A percentile compares a stretch with the other conserved stretches of the same genome.
Conservation (phyloP, 768 basidiomycete species). For the Calocybe indica region DNA sequence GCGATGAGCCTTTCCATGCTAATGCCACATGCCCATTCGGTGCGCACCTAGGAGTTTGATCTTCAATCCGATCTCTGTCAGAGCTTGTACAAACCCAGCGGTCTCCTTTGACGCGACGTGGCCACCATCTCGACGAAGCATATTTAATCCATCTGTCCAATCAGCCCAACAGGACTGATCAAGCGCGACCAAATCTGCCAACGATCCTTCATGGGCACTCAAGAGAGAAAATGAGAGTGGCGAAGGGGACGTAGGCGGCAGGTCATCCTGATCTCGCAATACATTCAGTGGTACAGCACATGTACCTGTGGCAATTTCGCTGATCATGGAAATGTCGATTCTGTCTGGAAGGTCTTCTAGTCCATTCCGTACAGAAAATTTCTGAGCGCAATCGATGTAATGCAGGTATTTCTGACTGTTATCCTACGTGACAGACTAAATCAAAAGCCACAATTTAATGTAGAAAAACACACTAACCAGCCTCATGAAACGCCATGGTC, state of each 20-base stretch:
- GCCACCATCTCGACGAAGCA: slow-evolving; percentile 76
- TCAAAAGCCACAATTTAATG: neutral
- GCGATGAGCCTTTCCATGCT: slow-evolving; percentile 1
- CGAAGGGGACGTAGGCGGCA: slow-evolving; percentile 52
- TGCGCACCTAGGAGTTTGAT: slow-evolving; percentile 79
- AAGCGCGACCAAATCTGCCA: slow-evolving; percentile 76
- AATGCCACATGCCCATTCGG: neutral
- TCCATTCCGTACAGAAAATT: slow-evolving; percentile 74
- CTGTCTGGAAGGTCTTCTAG: slow-evolving; percentile 85
- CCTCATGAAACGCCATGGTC: slow-evolving; percentile 85
- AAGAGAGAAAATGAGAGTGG: slow-evolving; percentile 75
- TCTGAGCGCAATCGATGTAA: slow-evolving; percentile 75
- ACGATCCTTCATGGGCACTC: slow-evolving; percentile 59
- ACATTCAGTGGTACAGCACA: slow-evolving; percentile 66
- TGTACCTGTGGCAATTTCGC: slow-evolving; percentile 72
- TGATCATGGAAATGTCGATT: slow-evolving; percentile 76
- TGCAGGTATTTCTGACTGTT: slow-evolving; percentile 76
- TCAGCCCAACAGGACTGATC: slow-evolving; percentile 82
- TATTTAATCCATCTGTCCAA: slow-evolving; percentile 91
- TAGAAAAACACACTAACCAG: slow-evolving; percentile 40
- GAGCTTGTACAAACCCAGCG: slow-evolving; percentile 75
- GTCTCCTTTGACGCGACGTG: slow-evolving; percentile 85
- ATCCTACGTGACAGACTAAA: slow-evolving; percentile 42
- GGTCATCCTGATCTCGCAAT: slow-evolving; percentile 53
- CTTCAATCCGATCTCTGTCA: slow-evolving; percentile 90